A percentile compares a stretch with the other conserved stretches of the same genome.
Conservation (phyloP, 768 basidiomycete genomes). For the Tulasnella calospora region DNA sequence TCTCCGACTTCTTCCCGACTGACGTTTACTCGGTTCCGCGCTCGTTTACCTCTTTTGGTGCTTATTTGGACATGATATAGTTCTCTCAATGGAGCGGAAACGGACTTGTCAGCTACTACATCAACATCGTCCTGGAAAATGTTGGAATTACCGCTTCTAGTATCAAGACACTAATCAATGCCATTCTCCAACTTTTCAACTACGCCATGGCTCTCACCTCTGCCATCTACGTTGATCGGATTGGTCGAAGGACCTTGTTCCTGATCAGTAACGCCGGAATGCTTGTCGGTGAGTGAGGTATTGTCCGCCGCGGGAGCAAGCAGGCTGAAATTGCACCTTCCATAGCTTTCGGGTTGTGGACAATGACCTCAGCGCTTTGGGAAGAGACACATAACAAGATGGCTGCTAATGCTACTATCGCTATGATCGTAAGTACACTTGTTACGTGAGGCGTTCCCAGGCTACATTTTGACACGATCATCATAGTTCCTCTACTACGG, state of each 20-base stretch:
- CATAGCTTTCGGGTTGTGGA: conserved; percentile 55
- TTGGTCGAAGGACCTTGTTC: conserved; percentile 69
- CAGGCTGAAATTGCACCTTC: background rate
- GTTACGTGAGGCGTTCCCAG: background rate
- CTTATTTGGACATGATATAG: background rate
- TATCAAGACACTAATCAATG: conserved; percentile 60
- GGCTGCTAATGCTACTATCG: conserved; percentile 36
- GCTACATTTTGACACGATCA: conserved; percentile 9
- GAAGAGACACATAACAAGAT: conserved; percentile 32
- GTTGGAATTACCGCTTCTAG: conserved; percentile 54
- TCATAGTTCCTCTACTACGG: conserved; percentile 26
- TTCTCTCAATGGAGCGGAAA: conserved; percentile 57
- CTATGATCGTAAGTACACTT: conserved; percentile 8
- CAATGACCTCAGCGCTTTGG: conserved; percentile 44
- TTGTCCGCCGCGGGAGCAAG: background rate
- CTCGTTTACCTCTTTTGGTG: background rate
- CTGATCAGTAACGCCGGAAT: conserved; percentile 58
- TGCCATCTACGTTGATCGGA: conserved; percentile 58
- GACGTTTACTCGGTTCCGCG: background rate
- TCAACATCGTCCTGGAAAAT: conserved; percentile 33
- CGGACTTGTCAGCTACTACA: conserved; percentile 62
- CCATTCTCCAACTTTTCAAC: conserved; percentile 53
- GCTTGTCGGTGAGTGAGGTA: conserved; percentile 45
- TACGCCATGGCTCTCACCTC: conserved; percentile 51
- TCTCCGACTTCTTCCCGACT: background rate